Conservation (phyloP, 2,329 filamentous ascomycete genomes). For the Neonectria punicea region DNA sequence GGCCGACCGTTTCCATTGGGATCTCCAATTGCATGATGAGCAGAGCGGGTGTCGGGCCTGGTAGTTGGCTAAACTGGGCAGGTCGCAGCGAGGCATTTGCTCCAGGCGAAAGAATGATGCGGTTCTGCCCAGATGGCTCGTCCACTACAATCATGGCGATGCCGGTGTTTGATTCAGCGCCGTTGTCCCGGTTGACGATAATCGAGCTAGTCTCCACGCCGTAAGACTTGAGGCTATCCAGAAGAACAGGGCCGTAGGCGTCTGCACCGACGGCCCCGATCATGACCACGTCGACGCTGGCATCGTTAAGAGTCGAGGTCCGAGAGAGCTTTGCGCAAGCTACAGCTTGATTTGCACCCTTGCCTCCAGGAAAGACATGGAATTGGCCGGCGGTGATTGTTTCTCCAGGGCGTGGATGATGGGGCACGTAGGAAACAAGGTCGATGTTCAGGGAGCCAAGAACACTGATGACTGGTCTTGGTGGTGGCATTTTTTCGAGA, state of each 20-base stretch:
- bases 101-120: constrained; percentile 66
- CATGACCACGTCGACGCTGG: constrained; percentile 60
- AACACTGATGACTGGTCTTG: constrained; percentile 44
- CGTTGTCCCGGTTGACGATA: constrained; percentile 46
- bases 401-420: constrained; percentile 75
- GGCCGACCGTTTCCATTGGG: constrained; percentile 62
- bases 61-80: constrained; percentile 34
- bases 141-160: constrained; percentile 70
- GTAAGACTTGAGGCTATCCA: constrained; percentile 56
- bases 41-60: constrained; percentile 58
- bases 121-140: constrained; percentile 63
- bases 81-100: constrained; percentile 55
- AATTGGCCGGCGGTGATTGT: constrained; percentile 75
- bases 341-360: constrained; percentile 81
- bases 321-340: constrained; percentile 71
- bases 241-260: constrained; percentile 59
- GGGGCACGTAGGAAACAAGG: constrained; percentile 74
- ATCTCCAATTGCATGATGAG: constrained; percentile 72
- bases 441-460: constrained; percentile 77
- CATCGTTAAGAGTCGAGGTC: constrained; percentile 13
- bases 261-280: constrained; percentile 67
- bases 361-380: constrained; percentile 71
- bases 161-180: constrained; percentile 59
- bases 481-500: background rate
- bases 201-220: constrained; percentile 54